Evolutionary conservation across 1,284 basidiomycete genomes (phyloP).

Genomic region (Farysia itapuensis): DNA sequence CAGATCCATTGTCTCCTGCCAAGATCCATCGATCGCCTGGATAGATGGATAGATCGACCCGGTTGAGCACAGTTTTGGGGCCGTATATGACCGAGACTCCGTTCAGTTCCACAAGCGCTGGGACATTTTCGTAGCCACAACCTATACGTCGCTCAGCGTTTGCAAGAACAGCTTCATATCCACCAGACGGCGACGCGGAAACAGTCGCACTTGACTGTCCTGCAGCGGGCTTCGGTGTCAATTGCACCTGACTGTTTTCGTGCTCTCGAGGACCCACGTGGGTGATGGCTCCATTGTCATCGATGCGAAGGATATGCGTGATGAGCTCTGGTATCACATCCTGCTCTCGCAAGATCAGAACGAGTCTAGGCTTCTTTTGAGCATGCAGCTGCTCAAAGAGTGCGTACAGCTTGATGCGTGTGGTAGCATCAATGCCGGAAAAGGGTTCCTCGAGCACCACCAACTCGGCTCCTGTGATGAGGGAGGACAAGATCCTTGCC

Average conservation of each 20-base stretch:
- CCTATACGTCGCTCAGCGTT: constrained; percentile 10
- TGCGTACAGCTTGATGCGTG: constrained; percentile 12
- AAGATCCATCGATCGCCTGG: constrained; percentile 38
- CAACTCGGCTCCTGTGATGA: constrained; percentile 69
- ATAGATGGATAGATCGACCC: constrained; percentile 28
- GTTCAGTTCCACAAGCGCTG: constrained; percentile 68
- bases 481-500: constrained; percentile 77
- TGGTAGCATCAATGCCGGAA: constrained; percentile 33
- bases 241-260: neutral
- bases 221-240: too few species aligned
- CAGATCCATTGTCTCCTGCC: constrained; percentile 66
- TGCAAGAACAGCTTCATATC: constrained; percentile 11
- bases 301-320: constrained; percentile 71
- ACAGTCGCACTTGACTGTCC: neutral
- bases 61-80: constrained; percentile 65
- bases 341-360: constrained; percentile 78
- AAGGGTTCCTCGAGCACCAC: constrained; percentile 57
- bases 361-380: constrained; percentile 64
- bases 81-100: constrained; percentile 75
- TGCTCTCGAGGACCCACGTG: constrained; percentile 59
- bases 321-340: constrained; percentile 82
- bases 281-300: constrained; percentile 63
- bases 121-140: constrained; percentile 26
- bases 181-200: constrained; percentile 1
- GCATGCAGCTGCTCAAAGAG: constrained; percentile 68